Evolutionary conservation across 257 asterid genomes (phyloP).

Genomic region (Mentha longifolia): DNA sequence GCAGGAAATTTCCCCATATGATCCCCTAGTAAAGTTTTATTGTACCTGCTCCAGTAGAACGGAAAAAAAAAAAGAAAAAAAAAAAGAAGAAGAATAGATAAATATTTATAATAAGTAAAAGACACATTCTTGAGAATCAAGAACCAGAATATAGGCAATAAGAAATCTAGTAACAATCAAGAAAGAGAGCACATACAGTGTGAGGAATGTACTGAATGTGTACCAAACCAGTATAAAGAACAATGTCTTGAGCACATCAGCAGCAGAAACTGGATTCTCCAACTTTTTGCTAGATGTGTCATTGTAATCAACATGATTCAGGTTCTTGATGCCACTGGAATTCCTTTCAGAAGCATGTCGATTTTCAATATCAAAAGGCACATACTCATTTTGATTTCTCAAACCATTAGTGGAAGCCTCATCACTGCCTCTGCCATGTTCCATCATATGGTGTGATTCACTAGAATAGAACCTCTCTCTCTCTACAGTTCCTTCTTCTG

Average conservation of each 20-base stretch:
- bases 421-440: conserved; percentile 40
- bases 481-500: conserved; percentile 41
- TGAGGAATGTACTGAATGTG: conserved; percentile 90
- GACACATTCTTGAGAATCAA: conserved; percentile 26
- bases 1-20: conserved; percentile 97
- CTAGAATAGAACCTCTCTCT: conserved; percentile 35
- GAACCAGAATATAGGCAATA: conserved; percentile 11
- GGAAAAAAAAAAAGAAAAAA: no score
- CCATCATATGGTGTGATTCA: conserved; percentile 55
- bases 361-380: conserved; percentile 72
- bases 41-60: conserved; percentile 70
- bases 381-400: conserved; percentile 47
- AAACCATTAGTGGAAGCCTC: conserved; percentile 42
- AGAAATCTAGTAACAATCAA: not conserved
- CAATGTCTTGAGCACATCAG: conserved; percentile 80
- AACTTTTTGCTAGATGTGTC: conserved; percentile 30
- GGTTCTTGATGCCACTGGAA: conserved; percentile 30
- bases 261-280: conserved; percentile 50
- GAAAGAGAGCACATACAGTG: conserved; percentile 67
- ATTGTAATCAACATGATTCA: conserved; percentile 28
- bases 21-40: conserved; percentile 95
- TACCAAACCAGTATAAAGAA: conserved; percentile 89
- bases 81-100: not conserved
- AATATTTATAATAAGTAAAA: conserved; percentile 12
- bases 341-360: conserved; percentile 35